These are phyloP conservation scores for Gliomastix tumulicola DNA, from an alignment of 2,329 filamentous ascomycete genomes.

Conservation along the genomic window DNA sequence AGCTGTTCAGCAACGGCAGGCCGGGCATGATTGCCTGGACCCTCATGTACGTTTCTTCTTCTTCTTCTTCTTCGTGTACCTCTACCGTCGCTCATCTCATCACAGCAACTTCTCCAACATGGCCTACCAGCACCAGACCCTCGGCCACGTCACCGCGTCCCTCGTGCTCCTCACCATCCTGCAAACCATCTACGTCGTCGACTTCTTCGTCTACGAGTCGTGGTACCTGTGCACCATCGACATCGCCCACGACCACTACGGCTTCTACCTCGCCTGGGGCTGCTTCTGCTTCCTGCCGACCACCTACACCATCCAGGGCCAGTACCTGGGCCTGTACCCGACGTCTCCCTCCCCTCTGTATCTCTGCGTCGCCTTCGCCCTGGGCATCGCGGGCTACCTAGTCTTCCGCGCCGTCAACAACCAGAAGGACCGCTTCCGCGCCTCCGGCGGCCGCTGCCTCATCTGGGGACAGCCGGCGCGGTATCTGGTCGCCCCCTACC, in stretches of 20 bases:
- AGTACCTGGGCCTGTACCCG: constrained; percentile 36
- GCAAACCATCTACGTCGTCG: constrained; percentile 35
- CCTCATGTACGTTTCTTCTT: constrained; percentile 25
- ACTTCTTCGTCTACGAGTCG: constrained; percentile 41
- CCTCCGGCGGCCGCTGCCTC: constrained; percentile 26
- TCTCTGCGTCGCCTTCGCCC: constrained; percentile 9
- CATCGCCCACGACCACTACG: constrained; percentile 35
- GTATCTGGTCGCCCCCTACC: constrained; percentile 28
- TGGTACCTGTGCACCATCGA: constrained; percentile 41
- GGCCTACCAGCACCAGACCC: constrained; percentile 30
- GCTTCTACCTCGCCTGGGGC: constrained; percentile 37
- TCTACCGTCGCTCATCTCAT: no score
- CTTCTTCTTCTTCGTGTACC: background rate
- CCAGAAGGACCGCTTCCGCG: constrained; percentile 33
- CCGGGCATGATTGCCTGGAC: constrained; percentile 40
- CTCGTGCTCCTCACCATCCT: constrained; percentile 34
- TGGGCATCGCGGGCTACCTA: constrained; percentile 24
- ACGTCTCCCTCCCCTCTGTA: constrained; percentile 16
- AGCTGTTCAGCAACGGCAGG: constrained; percentile 38
- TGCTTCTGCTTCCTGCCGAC: constrained; percentile 35
- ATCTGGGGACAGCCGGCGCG: constrained; percentile 34
- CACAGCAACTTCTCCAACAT: constrained; percentile 17
- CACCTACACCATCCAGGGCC: constrained; percentile 38
- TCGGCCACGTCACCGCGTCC: constrained; percentile 23
- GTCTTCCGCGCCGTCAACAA: constrained; percentile 37